Conservation (phyloP, 352 stramenopile genomes). For the Globisporangium alternatum region DNA sequence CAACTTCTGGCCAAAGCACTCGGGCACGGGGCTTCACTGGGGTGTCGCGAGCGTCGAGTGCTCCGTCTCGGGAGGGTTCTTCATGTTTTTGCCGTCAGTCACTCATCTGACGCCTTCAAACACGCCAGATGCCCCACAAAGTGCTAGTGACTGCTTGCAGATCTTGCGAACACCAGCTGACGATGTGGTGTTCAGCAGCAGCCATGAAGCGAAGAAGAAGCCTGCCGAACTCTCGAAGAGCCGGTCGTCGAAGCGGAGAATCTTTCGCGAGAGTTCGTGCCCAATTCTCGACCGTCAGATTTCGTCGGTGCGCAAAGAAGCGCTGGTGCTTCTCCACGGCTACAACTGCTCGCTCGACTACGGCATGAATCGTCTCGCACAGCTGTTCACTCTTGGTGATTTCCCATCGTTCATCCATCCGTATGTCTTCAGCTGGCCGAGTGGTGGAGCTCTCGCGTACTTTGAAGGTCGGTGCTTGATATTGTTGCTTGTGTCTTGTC, state of each 20-base stretch:
- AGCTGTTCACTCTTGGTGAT: constrained; percentile 33
- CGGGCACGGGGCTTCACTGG: constrained; percentile 46
- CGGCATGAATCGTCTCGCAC: constrained; percentile 26
- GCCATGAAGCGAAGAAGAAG: constrained; percentile 9
- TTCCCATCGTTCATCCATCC: constrained; percentile 38
- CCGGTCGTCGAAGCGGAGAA: constrained; percentile 19
- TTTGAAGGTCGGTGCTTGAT: constrained; percentile 25
- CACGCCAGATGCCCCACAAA: constrained; percentile 28
- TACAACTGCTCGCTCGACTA: constrained; percentile 42
- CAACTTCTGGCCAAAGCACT: constrained; percentile 50
- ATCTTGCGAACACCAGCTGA: constrained; percentile 46
- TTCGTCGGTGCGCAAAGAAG: constrained; percentile 17
- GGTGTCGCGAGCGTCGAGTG: constrained; percentile 81
- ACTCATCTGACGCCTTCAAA: constrained; percentile 48
- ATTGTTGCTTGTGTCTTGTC: neutral
- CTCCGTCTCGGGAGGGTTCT: constrained; percentile 71
- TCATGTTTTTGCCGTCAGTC: constrained; percentile 60
- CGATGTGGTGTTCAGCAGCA: constrained; percentile 47
- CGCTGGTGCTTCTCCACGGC: constrained; percentile 32
- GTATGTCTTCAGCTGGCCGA: constrained; percentile 48
- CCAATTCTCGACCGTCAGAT: constrained; percentile 14
- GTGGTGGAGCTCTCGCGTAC: constrained; percentile 29
- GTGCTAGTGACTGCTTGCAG: constrained; percentile 35
- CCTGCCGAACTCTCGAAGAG: constrained; percentile 5
- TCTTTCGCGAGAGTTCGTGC: constrained; percentile 23